Conservation (phyloP, 2,329 filamentous ascomycete species). For the Exophiala spinifera region DNA sequence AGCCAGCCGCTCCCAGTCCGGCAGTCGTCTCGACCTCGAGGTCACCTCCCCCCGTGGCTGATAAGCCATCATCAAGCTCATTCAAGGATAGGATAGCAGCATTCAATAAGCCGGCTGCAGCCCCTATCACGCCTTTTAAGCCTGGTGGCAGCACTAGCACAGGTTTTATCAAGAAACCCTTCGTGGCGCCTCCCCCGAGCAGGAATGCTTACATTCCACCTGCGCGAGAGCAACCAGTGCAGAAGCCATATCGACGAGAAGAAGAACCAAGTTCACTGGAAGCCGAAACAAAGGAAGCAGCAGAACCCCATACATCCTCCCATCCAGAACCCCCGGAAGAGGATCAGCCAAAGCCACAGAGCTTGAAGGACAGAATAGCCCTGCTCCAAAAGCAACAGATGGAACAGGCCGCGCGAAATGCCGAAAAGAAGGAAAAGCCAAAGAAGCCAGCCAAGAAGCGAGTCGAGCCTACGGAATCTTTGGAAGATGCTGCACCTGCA, state of each 20-base stretch:
- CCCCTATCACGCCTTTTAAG: constrained; percentile 87
- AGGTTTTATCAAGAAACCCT: constrained; percentile 91
- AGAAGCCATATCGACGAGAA: constrained; percentile 79
- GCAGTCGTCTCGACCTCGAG: constrained; percentile 39
- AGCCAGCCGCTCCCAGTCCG: constrained; percentile 22
- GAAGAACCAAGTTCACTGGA: constrained; percentile 66
- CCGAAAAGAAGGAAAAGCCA: constrained; percentile 86
- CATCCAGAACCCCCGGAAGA: constrained; percentile 57
- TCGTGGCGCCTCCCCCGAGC: constrained; percentile 90
- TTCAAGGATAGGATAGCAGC: constrained; percentile 96
- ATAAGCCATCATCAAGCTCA: constrained; percentile 72
- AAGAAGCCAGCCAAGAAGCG: constrained; percentile 71
- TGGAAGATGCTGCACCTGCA: constrained; percentile 30
- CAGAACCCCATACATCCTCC: constrained; percentile 30
- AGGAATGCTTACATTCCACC: constrained; percentile 86
- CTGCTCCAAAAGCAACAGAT: constrained; percentile 89
- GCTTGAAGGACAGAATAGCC: constrained; percentile 91
- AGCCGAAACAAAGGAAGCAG: constrained; percentile 32
- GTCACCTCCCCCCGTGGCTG: constrained; percentile 60
- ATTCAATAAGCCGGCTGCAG: constrained; percentile 86
- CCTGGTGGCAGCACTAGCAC: constrained; percentile 60
- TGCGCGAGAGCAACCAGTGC: constrained; percentile 64
- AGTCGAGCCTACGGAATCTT: constrained; percentile 43
- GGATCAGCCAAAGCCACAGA: constrained; percentile 86
- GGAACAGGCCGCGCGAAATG: constrained; percentile 80